Base-by-base conservation (phyloP, 2,329 filamentous ascomycete genomes). In the Zymoseptoria pseudotritici region DNA sequence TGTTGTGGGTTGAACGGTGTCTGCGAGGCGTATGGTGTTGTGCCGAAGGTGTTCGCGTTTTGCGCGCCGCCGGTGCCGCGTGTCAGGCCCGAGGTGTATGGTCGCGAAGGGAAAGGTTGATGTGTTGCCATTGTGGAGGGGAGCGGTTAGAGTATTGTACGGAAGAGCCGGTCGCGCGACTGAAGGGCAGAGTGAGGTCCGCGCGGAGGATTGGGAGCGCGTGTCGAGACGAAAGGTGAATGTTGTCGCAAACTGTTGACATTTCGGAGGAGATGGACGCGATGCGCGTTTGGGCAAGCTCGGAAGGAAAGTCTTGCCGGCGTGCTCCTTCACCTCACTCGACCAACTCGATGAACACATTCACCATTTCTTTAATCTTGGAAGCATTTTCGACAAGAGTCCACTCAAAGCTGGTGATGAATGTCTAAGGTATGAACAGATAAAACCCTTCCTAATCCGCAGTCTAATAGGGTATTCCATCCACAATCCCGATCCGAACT, bases 41-140 rank as follows among this genome's bases (percentile, higher is more conserved):
- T 58, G 58, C 55, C 56, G 56, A 62, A 67, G 13, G 70, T 52
- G 52, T 73, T 73, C 56, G 74, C 64, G 36, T 59, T 65, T 29
- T 61, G 65, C 57, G 65, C 63, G 72, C 65, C 76, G 72, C 73
- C 76, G 57, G 36, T 46, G 17, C 36, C 36, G 36, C 36, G 36
- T 46, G 36, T 46, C 36, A 46, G 36, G 36, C 36, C 36, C 1
- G 36, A 46, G 66, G 78, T 79, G 66, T 80, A 80, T 65, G 79
- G 77, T 66, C 83, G 81, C 56, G 80, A 76, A 57, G 79, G 80
- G 69, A 85, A 84, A 55, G 80, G 75, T 68, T 82, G 80, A 64
- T 81, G 80, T 70, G 79, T 81, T 65, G 82, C 80, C 82, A 82
- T 82, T 66, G 61, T 68, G 62, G 11, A 46, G 7, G 36, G 13